Percentiles rank a stretch among this genome's conserved stretches.
Evolutionary conservation across 106 monocot genomes (phyloP).

Genomic region (Acorus gramineus): DNA sequence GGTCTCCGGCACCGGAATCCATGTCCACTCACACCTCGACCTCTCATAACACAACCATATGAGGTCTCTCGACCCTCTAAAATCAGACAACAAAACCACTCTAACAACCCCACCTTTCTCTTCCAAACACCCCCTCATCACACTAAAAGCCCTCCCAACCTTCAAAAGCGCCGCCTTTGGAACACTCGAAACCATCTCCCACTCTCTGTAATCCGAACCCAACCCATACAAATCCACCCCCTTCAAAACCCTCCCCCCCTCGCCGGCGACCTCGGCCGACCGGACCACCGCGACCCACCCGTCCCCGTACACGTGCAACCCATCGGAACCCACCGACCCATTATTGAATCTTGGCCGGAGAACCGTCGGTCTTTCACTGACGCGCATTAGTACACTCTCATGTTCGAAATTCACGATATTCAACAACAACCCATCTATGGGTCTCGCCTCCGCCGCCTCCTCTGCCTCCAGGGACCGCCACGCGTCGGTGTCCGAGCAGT

Average conservation of each 20-base stretch:
- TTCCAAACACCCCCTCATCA: slow-evolving; percentile 57
- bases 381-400: slow-evolving; percentile 31
- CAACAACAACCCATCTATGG: background rate
- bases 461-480: slow-evolving; percentile 26
- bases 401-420: slow-evolving; percentile 13
- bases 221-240: slow-evolving; percentile 41
- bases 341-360: slow-evolving; percentile 37
- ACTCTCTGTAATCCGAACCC: slow-evolving; percentile 26
- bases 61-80: slow-evolving; percentile 39
- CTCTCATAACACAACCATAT: slow-evolving; percentile 33
- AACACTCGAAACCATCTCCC: slow-evolving; percentile 31
- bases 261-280: slow-evolving; percentile 15
- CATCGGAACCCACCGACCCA: slow-evolving; percentile 7
- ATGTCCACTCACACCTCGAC: slow-evolving; percentile 18
- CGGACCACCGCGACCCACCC: slow-evolving; percentile 39
- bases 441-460: background rate
- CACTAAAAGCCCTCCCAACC: slow-evolving; percentile 34
- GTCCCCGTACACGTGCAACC: slow-evolving; percentile 48
- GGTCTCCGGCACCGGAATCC: slow-evolving; percentile 52
- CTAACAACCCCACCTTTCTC: slow-evolving; percentile 40
- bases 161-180: slow-evolving; percentile 28
- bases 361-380: slow-evolving; percentile 15
- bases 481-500: slow-evolving; percentile 31
- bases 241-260: slow-evolving; percentile 10
- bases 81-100: slow-evolving; percentile 46